Conservation (phyloP, 768 basidiomycete species). For the Pleurotus ostreatus region DNA sequence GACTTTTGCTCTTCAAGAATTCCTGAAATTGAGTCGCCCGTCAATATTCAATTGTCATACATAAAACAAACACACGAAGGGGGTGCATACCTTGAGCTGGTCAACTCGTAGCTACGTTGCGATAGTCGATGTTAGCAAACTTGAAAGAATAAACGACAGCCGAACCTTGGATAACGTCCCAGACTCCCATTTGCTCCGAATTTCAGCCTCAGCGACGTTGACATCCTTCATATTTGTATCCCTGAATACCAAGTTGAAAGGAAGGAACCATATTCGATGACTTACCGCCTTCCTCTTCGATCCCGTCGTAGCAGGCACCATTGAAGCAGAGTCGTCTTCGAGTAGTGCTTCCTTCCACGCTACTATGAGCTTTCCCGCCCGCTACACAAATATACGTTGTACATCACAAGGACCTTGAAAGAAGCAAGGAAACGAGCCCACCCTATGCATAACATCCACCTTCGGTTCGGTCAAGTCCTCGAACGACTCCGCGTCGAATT, state of each 20-base stretch:
- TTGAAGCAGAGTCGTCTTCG: slow-evolving; percentile 60
- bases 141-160: slow-evolving; percentile 1
- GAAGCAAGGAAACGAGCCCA: slow-evolving; percentile 18
- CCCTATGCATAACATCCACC: slow-evolving; percentile 75
- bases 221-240: slow-evolving; percentile 40
- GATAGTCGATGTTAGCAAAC: not conserved
- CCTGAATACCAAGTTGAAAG: not conserved
- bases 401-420: slow-evolving; percentile 18
- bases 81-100: slow-evolving; percentile 62
- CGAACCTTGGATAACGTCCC: slow-evolving; percentile 66
- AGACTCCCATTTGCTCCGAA: slow-evolving; percentile 59
- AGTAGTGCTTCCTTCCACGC: slow-evolving; percentile 66
- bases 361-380: slow-evolving; percentile 64
- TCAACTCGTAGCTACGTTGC: slow-evolving; percentile 62
- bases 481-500: slow-evolving; percentile 73
- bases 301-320: slow-evolving; percentile 42
- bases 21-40: slow-evolving; percentile 36
- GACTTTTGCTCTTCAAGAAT: slow-evolving; percentile 68
- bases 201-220: slow-evolving; percentile 66
- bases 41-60: slow-evolving; percentile 1
- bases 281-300: slow-evolving; percentile 74
- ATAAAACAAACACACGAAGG: slow-evolving; percentile 2
- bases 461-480: slow-evolving; percentile 83
- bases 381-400: slow-evolving; percentile 30
- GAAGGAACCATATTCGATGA: slow-evolving; percentile 10